Evolutionary conservation across 768 basidiomycete genomes (phyloP).

Genomic region (Russula sp.): DNA sequence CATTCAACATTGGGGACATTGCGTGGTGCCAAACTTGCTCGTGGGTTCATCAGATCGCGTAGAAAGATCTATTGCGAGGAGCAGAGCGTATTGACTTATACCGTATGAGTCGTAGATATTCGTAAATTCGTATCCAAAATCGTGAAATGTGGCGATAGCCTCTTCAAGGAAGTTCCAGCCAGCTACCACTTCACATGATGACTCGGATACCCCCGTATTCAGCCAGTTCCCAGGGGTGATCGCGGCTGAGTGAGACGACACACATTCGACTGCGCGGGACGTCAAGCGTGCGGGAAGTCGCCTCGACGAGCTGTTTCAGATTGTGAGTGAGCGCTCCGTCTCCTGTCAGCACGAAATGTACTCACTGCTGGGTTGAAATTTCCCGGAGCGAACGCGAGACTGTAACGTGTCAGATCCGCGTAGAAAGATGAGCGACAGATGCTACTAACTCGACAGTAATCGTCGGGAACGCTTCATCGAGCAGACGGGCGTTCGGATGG

Average conservation of each 20-base stretch:
- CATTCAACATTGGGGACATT: too few relatives aligned
- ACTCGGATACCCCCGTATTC: constrained; percentile 20
- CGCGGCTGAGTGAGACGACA: constrained; percentile 13
- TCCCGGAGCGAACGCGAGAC: constrained; percentile 20
- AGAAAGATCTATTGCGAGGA: too few relatives aligned
- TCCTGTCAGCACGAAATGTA: not conserved
- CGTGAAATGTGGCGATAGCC: not conserved
- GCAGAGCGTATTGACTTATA: not conserved
- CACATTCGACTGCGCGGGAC: constrained; percentile 23
- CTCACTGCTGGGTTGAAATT: constrained; percentile 18
- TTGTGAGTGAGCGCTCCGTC: not conserved
- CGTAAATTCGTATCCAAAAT: not conserved
- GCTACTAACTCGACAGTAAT: constrained; percentile 22
- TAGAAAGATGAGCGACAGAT: not conserved
- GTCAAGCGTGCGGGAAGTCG: constrained; percentile 14
- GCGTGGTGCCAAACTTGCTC: not conserved
- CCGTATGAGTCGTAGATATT: not conserved
- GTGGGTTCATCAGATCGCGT: too few relatives aligned
- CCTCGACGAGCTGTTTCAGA: constrained; percentile 17
- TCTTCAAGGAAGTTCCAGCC: not conserved
- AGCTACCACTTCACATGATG: constrained; percentile 11
- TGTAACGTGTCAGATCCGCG: not conserved
- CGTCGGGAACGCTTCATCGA: constrained; percentile 24
- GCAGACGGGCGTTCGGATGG: constrained; percentile 23
- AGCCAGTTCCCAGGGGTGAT: constrained; percentile 22